Percentiles rank a stretch among this genome's conserved stretches.
Conservation (phyloP, 164 flowering plant species). For the Kingdonia uniflora region DNA sequence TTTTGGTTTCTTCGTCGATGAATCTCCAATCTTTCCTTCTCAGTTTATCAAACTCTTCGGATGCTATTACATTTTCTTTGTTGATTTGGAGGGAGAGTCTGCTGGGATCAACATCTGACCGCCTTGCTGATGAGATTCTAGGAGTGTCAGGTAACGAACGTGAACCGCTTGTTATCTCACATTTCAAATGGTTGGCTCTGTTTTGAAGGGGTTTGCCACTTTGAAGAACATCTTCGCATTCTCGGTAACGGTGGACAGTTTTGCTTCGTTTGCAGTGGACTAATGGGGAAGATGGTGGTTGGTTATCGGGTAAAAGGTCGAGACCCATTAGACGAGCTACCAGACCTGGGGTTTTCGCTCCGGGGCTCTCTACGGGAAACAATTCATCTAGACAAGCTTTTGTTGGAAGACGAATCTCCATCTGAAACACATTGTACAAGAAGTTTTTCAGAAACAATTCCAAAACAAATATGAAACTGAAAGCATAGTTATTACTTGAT, state of each 20-base stretch:
- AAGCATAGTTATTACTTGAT: too few species aligned
- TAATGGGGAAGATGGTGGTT: constrained; percentile 4
- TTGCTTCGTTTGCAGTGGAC: not conserved
- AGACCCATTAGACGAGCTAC: constrained; percentile 95
- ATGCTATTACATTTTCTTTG: constrained; percentile 31
- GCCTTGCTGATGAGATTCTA: constrained; percentile 47
- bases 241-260: constrained; percentile 2
- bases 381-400: constrained; percentile 1
- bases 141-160: constrained; percentile 73
- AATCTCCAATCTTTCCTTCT: constrained; percentile 16
- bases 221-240: not conserved
- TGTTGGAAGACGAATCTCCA: constrained; percentile 23
- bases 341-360: constrained; percentile 57
- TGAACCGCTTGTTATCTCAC: constrained; percentile 21
- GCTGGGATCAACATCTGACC: constrained; percentile 53
- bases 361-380: constrained; percentile 30
- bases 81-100: constrained; percentile 63
- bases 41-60: constrained; percentile 21
- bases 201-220: constrained; percentile 8
- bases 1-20: constrained; percentile 20
- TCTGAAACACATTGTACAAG: constrained; percentile 15
- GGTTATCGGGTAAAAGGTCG: constrained; percentile 58
- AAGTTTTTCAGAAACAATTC: too few species aligned
- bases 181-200: constrained; percentile 6
- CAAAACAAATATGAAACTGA: too few species aligned